Percentiles rank a stretch among this genome's conserved stretches.
phyloP scores from a whole-genome alignment of 169 alveolate genomes.

The Plasmodium cynomolgi region DNA sequence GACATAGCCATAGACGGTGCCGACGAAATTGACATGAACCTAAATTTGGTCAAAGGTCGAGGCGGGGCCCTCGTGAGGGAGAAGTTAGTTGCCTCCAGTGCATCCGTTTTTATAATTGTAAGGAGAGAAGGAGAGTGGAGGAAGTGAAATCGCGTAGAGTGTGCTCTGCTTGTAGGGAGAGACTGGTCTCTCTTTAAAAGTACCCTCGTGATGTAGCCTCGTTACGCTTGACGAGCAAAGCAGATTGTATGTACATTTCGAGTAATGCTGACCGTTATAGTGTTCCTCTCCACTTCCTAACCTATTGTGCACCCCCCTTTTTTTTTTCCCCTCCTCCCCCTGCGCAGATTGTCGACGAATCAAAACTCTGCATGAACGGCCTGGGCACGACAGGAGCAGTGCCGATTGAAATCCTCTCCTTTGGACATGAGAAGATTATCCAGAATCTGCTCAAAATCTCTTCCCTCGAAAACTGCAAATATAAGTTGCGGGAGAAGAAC shows the following conservation, averaged over 20 bases:
- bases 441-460: slow-evolving; percentile 28
- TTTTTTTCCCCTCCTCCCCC: not conserved
- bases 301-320: not conserved
- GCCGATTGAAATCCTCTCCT: slow-evolving; percentile 83
- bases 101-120: slow-evolving; percentile 82
- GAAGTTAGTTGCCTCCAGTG: slow-evolving; percentile 83
- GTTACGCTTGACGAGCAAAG: not conserved
- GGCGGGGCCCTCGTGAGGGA: slow-evolving; percentile 91
- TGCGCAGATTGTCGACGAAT: slow-evolving; percentile 80
- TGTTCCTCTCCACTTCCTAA: not conserved
- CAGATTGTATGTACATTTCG: not conserved
- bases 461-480: slow-evolving; percentile 33
- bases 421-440: slow-evolving; percentile 78
- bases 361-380: slow-evolving; percentile 76
- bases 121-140: not conserved
- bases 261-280: not conserved
- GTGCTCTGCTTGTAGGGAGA: not conserved
- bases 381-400: slow-evolving; percentile 76
- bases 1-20: slow-evolving; percentile 91
- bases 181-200: not conserved
- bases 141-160: not conserved
- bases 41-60: slow-evolving; percentile 87
- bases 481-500: slow-evolving; percentile 77
- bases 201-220: not conserved
- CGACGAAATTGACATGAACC: slow-evolving; percentile 84